These are phyloP conservation scores for Saxophila tyrrhenica DNA, from an alignment of 495 filamentous ascomycete genomes.

Conservation along the genomic window DNA sequence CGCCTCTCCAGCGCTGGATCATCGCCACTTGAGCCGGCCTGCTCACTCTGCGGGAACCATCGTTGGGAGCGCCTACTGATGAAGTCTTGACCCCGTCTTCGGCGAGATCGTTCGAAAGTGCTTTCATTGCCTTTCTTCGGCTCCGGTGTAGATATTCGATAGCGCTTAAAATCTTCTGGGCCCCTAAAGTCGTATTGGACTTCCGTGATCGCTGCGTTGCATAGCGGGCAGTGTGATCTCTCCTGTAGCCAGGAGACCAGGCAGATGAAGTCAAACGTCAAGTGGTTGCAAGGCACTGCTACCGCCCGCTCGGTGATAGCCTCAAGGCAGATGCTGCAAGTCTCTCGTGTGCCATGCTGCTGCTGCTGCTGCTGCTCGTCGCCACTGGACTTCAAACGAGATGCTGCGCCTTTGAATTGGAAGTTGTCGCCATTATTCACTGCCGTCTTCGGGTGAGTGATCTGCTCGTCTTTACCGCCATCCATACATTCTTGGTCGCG, in stretches of 20 bases:
- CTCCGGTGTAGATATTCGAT: slow-evolving; percentile 28
- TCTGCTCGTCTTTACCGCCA: neutral
- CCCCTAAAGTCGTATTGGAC: slow-evolving; percentile 54
- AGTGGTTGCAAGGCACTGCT: slow-evolving; percentile 64
- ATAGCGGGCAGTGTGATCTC: slow-evolving; percentile 63
- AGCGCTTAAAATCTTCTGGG: slow-evolving; percentile 43
- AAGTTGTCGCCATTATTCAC: slow-evolving; percentile 2
- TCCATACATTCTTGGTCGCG: neutral
- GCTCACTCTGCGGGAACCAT: neutral
- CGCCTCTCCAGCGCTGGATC: slow-evolving; percentile 55
- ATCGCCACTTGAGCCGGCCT: neutral
- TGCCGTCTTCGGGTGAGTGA: neutral
- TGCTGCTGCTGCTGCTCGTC: neutral
- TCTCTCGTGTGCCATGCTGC: slow-evolving; percentile 11
- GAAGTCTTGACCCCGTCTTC: neutral
- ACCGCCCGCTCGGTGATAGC: slow-evolving; percentile 57
- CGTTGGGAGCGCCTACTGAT: slow-evolving; percentile 1
- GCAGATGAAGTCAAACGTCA: slow-evolving; percentile 75
- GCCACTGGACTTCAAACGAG: neutral
- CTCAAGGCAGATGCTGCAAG: slow-evolving; percentile 66
- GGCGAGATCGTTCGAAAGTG: neutral
- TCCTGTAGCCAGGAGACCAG: slow-evolving; percentile 73
- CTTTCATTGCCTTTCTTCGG: neutral
- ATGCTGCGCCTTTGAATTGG: slow-evolving; percentile 13
- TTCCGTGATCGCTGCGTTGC: slow-evolving; percentile 52